Evolutionary conservation across 1,139 yeast genomes (phyloP).

Genomic region (Scheffersomyces titani): DNA sequence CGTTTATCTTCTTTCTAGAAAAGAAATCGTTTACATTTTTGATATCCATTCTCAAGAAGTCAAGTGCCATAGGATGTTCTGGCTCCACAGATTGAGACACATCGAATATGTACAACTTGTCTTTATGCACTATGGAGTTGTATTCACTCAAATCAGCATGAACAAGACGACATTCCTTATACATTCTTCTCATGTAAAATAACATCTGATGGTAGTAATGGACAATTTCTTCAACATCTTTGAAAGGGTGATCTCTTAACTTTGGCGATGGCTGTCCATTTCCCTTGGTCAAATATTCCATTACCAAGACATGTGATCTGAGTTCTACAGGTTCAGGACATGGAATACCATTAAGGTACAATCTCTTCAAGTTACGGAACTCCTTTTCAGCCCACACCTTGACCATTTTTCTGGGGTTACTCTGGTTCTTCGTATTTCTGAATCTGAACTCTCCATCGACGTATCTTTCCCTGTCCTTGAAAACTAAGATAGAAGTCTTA

Average conservation of each 20-base stretch:
- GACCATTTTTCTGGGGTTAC: constrained; percentile 96
- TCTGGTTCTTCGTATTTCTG: constrained; percentile 77
- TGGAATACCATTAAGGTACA: constrained; percentile 77
- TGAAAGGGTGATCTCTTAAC: constrained; percentile 74
- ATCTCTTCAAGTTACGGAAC: constrained; percentile 84
- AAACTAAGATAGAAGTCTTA: constrained; percentile 92
- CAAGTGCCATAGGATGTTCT: constrained; percentile 95
- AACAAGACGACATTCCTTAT: constrained; percentile 83
- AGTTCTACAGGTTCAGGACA: constrained; percentile 91
- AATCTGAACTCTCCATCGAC: constrained; percentile 96
- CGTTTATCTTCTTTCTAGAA: constrained; percentile 64
- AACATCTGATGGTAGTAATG: constrained; percentile 76
- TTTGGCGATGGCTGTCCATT: constrained; percentile 87
- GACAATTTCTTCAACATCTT: constrained; percentile 63
- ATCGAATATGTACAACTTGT: constrained; percentile 82
- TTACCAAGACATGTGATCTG: constrained; percentile 86
- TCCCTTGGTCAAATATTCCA: constrained; percentile 86
- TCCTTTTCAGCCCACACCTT: constrained; percentile 99
- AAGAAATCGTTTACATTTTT: constrained; percentile 93
- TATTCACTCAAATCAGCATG: constrained; percentile 98
- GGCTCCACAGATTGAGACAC: constrained; percentile 98
- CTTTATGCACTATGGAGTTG: constrained; percentile 85
- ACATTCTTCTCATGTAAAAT: constrained; percentile 82
- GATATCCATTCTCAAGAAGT: constrained; percentile 94
- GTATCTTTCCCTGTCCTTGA: constrained; percentile 93